Evolutionary conservation across 208 protist species (phyloP).

Genomic region (Trypanosoma avium): DNA sequence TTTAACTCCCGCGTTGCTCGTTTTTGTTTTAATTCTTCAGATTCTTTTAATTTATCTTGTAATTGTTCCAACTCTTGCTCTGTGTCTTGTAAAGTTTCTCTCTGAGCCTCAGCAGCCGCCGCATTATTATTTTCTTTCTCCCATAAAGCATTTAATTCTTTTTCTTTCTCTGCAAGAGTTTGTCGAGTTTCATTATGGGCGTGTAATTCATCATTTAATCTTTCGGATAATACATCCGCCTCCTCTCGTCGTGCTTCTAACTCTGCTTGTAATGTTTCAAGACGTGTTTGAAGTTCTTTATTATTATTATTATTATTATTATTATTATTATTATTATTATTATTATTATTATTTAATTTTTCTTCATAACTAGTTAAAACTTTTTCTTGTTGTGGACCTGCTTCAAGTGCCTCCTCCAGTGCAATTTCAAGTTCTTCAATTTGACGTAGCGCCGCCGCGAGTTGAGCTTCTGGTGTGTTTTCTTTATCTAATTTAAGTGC

Average conservation of each 20-base stretch:
- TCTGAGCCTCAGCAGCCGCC: neutral
- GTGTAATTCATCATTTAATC: constrained; percentile 8
- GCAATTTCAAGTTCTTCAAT: constrained; percentile 16
- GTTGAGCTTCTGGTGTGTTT: constrained; percentile 5
- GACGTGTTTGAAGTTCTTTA: neutral
- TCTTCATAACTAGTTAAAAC: too few relatives aligned
- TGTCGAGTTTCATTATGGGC: constrained; percentile 2
- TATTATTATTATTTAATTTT: neutral
- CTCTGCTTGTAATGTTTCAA: constrained; percentile 1
- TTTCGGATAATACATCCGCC: neutral
- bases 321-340: neutral
- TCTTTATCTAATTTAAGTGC: constrained; percentile 8
- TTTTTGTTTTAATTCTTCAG: too few relatives aligned
- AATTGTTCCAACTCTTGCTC: neutral
- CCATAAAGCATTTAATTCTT: constrained; percentile 8
- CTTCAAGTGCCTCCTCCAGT: constrained; percentile 8
- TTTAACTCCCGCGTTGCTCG: too few relatives aligned
- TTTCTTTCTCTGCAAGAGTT: neutral
- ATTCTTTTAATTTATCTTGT: neutral
- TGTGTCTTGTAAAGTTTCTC: neutral
- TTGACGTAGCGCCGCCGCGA: constrained; percentile 28
- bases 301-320: neutral
- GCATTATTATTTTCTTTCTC: neutral
- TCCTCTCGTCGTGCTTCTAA: neutral
- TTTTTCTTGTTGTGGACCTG: neutral